Evolutionary conservation across 1,284 basidiomycete genomes (phyloP), one percentile per base, ranked within the genome.

Genomic region (Quambalaria eucalypti): DNA sequence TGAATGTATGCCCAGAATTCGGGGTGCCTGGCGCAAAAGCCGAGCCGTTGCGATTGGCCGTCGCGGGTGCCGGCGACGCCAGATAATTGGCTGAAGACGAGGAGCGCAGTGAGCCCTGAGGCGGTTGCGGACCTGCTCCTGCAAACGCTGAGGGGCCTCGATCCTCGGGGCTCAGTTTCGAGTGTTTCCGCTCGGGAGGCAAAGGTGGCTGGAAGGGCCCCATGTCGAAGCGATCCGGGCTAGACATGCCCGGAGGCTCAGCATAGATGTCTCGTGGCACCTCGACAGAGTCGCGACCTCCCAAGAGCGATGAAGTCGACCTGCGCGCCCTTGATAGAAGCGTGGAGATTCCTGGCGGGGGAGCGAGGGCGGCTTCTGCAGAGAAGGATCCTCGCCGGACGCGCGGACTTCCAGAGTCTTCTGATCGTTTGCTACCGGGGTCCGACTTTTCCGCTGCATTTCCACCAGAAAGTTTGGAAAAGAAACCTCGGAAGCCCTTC

Each of bases 211-310:
- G 62, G 63, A 71, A 71, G 1, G 68, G 68, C 9, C 68, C 68
- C 23, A 66, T 59, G 16, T 71, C 68, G 40, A 71, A 53, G 42
- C 65, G 65, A 42, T 56, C 58, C 59, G 66, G 65, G 46, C 65
- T 71, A 14, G 57, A 52, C 62, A 65, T 63, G n/a, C 61, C 57
- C 2, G 62, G 59, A 2, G 68, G 68, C 21, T 61, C 54, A 49
- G 65, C 59, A 48, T 67, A 67, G 19, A 46, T 28, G 38, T 30
- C 54, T 23, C n/a, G 26, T 4, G 57, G 52, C 36, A 26, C 7
- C 44, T 69, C 67, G 7, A 67, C 52, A 6, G 65, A 64, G 21
- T 52, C 21, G 19, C 28, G 53, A 9, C 50, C 51, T 21, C 51
- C 50, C 30, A 56, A 23, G 14, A 58, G 47, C 21, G 56, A 58